Base-by-base conservation (phyloP, 805 yeast species). In the Metschnikowia rubicola region DNA sequence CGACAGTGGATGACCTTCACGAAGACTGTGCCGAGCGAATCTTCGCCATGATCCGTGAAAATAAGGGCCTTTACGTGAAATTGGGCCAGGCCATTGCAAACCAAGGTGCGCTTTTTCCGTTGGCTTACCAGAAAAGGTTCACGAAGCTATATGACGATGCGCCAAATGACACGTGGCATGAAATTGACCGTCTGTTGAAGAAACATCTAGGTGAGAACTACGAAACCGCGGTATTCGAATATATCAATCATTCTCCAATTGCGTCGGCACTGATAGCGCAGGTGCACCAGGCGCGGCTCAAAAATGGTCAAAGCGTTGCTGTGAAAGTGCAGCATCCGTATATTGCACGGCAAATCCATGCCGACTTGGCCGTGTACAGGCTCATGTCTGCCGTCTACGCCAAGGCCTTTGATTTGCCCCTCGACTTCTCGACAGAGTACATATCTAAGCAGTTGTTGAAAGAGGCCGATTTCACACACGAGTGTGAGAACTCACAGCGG, bases 221-320 rank as follows among this genome's bases (percentile, higher is more conserved):
- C 60, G 62, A 60, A 36, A 55, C 64, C 10, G 56, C 57, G 15
- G 35, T 68, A 0, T 81, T 81, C 54, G 62, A 63, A 1, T 50
- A 52, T 8, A 68, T 86, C 34, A 84, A 82, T 31, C 78, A 75
- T 50, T 57, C 41, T 1, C 88, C 92, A 1, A 68, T 84, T 13
- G 94, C 92, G 2, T 80, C 88, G 61, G 95, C 92, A 0, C 80
- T 86, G 39, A 74, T 84, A 52, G 89, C 88, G 0, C 90, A 84
- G 57, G 88, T 84, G 6, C 88, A 84, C 53, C 67, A 65, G 40
- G 89, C 80, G 0, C 55, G 52, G 10, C 59, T 84, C 52, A 64
- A 60, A 43, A 57, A 56, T 26, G 45, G 50, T 28, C 36, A 8
- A 15, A 56, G 64, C 26, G 88, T 84, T 12, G 89, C 88, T 0